phyloP scores from a whole-genome alignment of 805 yeast species.

The Lachancea thermotolerans region DNA sequence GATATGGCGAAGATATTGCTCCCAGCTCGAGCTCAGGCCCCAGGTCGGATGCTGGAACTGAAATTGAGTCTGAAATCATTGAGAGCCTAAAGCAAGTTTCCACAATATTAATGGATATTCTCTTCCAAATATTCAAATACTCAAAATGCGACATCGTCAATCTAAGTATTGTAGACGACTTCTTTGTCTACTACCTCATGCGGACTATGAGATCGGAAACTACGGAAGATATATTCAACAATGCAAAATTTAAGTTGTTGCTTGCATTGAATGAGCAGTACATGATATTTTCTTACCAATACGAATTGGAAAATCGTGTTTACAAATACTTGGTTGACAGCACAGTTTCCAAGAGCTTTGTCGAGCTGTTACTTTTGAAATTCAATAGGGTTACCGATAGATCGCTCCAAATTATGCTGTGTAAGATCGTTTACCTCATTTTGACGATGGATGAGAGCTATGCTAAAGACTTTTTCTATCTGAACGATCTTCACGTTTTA shows the following conservation, averaged over 20 bases:
- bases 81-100: conserved; percentile 35
- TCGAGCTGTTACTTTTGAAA: conserved; percentile 63
- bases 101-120: conserved; percentile 42
- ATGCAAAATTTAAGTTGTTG: conserved; percentile 62
- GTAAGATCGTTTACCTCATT: conserved; percentile 69
- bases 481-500: conserved; percentile 78
- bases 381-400: conserved; percentile 70
- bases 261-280: conserved; percentile 82
- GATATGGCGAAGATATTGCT: conserved; percentile 20
- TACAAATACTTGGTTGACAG: conserved; percentile 46
- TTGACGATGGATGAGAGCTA: conserved; percentile 49
- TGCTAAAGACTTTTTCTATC: conserved; percentile 63
- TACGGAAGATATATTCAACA: conserved; percentile 52
- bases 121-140: conserved; percentile 49
- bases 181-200: conserved; percentile 44
- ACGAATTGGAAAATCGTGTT: conserved; percentile 41
- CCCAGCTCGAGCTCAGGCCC: conserved; percentile 8
- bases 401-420: conserved; percentile 66
- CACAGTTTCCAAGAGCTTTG: conserved; percentile 44
- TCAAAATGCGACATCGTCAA: conserved; percentile 40
- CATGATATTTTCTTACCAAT: conserved; percentile 48
- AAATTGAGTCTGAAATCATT: conserved; percentile 29
- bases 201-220: conserved; percentile 37
- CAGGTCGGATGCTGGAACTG: conserved; percentile 12
- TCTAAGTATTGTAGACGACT: conserved; percentile 36